These are phyloP conservation scores for Apophysomyces elegans DNA, from an alignment of 371 early-diverging fungal species.

Conservation along the genomic window DNA sequence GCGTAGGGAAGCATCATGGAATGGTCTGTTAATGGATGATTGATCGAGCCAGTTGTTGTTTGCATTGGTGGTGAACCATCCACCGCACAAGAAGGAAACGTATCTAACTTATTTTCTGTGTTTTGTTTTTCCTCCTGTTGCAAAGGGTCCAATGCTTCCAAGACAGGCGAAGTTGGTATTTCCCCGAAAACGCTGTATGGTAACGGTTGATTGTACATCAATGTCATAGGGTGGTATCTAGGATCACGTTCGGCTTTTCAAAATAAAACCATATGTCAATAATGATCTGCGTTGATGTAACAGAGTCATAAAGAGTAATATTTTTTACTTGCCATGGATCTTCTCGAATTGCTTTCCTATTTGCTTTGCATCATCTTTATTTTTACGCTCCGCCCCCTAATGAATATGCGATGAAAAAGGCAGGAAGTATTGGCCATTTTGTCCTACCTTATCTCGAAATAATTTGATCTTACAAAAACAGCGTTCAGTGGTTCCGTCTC, in stretches of 20 bases:
- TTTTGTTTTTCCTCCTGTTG: slow-evolving; percentile 16
- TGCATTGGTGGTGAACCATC: background rate
- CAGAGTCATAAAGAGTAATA: too few species aligned
- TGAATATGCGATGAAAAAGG: background rate
- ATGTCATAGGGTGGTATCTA: slow-evolving; percentile 26
- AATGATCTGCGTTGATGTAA: background rate
- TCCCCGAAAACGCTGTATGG: slow-evolving; percentile 39
- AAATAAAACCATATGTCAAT: slow-evolving; percentile 4
- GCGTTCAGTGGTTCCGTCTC: slow-evolving; percentile 37
- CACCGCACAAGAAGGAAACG: background rate
- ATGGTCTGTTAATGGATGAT: background rate
- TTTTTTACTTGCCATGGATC: slow-evolving; percentile 13
- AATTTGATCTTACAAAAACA: slow-evolving; percentile 66
- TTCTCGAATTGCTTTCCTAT: slow-evolving; percentile 17
- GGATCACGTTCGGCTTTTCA: slow-evolving; percentile 24
- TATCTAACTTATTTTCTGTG: background rate
- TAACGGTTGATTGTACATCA: slow-evolving; percentile 40
- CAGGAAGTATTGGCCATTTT: background rate
- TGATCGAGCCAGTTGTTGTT: background rate
- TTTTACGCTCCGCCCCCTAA: slow-evolving; percentile 42
- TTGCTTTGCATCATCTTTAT: slow-evolving; percentile 38
- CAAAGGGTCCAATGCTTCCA: slow-evolving; percentile 17
- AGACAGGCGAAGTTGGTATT: slow-evolving; percentile 22
- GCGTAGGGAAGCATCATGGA: background rate
- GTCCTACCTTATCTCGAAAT: slow-evolving; percentile 72